Evolutionary conservation across 208 protist species (phyloP).

Genomic region (Acanthamoeba pearcei): DNA sequence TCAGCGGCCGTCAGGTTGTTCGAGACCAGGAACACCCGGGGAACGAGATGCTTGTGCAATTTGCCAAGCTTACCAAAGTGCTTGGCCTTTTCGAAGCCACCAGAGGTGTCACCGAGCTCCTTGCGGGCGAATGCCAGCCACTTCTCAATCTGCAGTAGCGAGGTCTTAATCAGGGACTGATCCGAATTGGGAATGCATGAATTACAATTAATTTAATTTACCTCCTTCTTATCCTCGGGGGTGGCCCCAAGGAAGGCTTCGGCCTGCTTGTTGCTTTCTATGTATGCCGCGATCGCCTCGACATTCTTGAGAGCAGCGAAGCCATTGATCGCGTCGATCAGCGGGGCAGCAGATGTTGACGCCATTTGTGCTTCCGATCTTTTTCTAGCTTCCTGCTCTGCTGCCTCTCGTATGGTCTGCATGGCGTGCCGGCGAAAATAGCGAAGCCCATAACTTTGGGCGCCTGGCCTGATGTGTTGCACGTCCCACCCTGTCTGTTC

Average conservation of each 20-base stretch:
- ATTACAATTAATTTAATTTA: neutral
- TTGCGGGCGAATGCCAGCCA: constrained; percentile 63
- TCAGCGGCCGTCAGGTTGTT: constrained; percentile 61
- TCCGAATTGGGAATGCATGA: neutral
- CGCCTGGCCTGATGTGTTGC: neutral
- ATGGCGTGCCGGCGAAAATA: neutral
- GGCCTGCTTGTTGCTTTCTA: constrained; percentile 34
- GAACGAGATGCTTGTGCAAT: constrained; percentile 64
- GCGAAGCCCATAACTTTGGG: neutral
- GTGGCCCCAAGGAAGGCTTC: constrained; percentile 24
- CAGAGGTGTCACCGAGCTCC: constrained; percentile 47
- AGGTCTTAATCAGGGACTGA: constrained; percentile 2
- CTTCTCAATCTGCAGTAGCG: constrained; percentile 9
- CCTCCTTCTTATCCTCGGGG: constrained; percentile 61
- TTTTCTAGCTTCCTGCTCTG: neutral
- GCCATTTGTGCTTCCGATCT: neutral
- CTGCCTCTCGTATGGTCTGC: neutral
- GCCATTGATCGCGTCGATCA: constrained; percentile 21
- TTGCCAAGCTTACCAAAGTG: constrained; percentile 58
- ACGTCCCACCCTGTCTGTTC: no score
- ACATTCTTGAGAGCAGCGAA: neutral
- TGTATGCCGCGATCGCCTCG: neutral
- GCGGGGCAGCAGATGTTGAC: neutral
- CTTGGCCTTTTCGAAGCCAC: constrained; percentile 52
- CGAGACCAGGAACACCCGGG: constrained; percentile 54